Evolutionary conservation across 345 rosid genomes (phyloP).

Genomic region (Carallia brachiata): DNA sequence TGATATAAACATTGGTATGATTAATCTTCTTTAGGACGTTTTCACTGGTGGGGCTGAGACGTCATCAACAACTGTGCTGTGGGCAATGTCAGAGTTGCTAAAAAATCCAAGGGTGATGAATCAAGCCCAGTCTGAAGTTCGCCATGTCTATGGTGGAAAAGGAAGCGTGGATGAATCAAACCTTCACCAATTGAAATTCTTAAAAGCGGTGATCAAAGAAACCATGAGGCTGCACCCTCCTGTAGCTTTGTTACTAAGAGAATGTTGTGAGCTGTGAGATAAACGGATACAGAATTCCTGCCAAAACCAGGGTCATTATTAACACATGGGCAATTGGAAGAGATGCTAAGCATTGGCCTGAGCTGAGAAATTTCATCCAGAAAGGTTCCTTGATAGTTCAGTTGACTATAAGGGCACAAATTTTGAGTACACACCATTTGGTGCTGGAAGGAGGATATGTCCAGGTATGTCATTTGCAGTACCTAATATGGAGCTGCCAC

Average conservation of each 20-base stretch:
- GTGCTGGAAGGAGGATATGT: slow-evolving; percentile 15
- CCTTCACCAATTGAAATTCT: neutral
- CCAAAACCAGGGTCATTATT: neutral
- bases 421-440: slow-evolving; percentile 4
- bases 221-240: slow-evolving; percentile 12
- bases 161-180: neutral
- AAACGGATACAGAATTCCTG: slow-evolving; percentile 1
- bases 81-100: slow-evolving; percentile 18
- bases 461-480: neutral
- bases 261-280: neutral
- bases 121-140: slow-evolving; percentile 24
- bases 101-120: slow-evolving; percentile 17
- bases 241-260: neutral
- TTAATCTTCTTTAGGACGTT: too few species aligned
- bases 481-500: neutral
- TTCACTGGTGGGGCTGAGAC: too few species aligned
- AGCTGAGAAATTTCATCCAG: slow-evolving; percentile 5
- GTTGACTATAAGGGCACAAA: neutral
- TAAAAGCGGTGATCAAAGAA: neutral
- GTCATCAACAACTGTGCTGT: too few species aligned
- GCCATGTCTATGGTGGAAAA: neutral
- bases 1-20: too few species aligned
- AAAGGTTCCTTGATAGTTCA: neutral
- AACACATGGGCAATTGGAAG: slow-evolving; percentile 1
- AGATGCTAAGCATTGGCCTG: slow-evolving; percentile 1